Base-by-base conservation (phyloP, 2,329 filamentous ascomycete species). In the Fusarium beomiforme region DNA sequence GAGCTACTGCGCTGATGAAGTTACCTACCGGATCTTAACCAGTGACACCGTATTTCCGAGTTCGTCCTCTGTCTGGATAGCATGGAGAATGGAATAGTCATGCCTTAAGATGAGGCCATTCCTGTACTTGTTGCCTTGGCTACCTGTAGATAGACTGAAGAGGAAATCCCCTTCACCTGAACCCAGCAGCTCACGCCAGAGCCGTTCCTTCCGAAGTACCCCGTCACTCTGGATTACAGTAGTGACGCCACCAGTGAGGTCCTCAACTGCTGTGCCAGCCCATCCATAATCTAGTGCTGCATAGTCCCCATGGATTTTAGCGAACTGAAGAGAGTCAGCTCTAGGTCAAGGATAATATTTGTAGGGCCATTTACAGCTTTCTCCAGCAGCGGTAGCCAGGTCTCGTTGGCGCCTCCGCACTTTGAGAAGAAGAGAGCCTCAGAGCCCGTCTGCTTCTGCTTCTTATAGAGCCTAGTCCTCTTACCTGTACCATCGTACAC, bases 311-410 rank as follows among this genome's bases (percentile, higher is more conserved):
- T 44, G 42, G 14, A 29, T 12, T 16, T 44, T 44, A 12, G 42
- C 21, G 17, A 29, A 44, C 42, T 43, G 24, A 23, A 21, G 11
- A 43, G n/a, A 43, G 41, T 43, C n/a, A 43, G 41, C 39, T 42
- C 14, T 23, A 21, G 39, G 19, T 34, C 33, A n/a, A 23, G 39
- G 13, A 42, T 42, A 24, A 42, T 42, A 44, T 24, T 14, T 29
- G 16, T 8, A 44, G 42, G 23, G 17, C 23, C 26, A 24, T n/a
- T 44, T 46, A 31, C 16, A 1, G 93, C 93, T 79, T 95, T 95
- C 76, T 95, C 92, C 4, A 95, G 83, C 23, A 95, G 81, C 0
- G 93, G 91, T 8, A 95, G 84, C 93, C 93, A 95, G 1, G 92
- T 95, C 79, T 95, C 92, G 76, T 93, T 93, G 29, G 90, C 88